phyloP scores from a whole-genome alignment of 2,329 filamentous ascomycete species.

The Helotiales sp. region DNA sequence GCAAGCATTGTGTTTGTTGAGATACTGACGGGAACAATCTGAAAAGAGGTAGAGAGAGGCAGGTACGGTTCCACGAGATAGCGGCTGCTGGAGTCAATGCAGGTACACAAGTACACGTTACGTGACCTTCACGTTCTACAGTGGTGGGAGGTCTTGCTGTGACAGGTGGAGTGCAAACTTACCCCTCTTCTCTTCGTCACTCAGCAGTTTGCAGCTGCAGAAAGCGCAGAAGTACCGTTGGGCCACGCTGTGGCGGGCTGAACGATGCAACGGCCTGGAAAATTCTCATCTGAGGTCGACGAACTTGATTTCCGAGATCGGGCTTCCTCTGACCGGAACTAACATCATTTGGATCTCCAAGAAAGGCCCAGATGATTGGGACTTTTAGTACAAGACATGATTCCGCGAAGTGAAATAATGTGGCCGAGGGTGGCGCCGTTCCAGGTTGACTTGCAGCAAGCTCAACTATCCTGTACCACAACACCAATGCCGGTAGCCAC shows the following conservation, averaged over 20 bases:
- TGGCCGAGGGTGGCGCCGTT: slow-evolving; percentile 8
- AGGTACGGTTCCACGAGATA: not conserved
- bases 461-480: not conserved
- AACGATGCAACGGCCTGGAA: not conserved
- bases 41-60: not conserved
- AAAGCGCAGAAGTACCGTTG: too few relatives aligned
- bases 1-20: not conserved
- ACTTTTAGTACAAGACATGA: not conserved
- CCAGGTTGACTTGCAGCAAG: not conserved
- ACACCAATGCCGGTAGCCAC: not conserved
- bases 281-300: not conserved
- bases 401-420: not conserved
- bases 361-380: not conserved
- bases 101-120: not conserved
- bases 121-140: not conserved
- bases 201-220: not conserved
- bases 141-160: not conserved
- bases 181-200: not conserved
- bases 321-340: not conserved
- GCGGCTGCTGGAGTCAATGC: not conserved
- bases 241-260: too few relatives aligned
- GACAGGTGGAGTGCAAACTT: not conserved
- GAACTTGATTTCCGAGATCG: not conserved
- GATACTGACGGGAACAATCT: not conserved
- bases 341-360: too few relatives aligned